Evolutionary conservation across 2,329 filamentous ascomycete species (phyloP), one percentile per base, ranked within the genome.

Genomic region (Colletotrichum falcatum): DNA sequence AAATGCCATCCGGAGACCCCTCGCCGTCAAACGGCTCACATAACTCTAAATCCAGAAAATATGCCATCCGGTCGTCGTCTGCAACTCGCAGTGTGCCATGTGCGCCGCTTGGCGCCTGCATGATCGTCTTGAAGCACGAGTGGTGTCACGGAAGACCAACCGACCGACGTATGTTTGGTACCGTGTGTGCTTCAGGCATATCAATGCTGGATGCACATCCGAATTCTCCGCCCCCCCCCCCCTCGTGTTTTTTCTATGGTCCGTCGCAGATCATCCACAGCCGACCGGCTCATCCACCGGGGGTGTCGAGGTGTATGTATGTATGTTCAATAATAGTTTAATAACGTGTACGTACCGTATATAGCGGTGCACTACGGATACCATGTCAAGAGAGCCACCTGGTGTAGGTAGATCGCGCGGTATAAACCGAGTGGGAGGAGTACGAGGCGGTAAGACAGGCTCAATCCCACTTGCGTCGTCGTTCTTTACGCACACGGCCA

Each of bases 71-170:
- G 23, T 44, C 53, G 53, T 68, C 48, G n/a, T 71, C 51, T 53
- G 68, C 65, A 71, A 71, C 68, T 54, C 23, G 12, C 39, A 30
- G 23, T 44, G 68, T 71, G 59, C 68, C 68, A 68, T 68, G 68
- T 71, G 59, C 65, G 42, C 39, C 59, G 37, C 72, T 73, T 73
- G 72, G 72, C 66, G 65, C 66, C 55, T 72, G 64, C 66, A 73
- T 62, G 66, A 73, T 68, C 61, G 64, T 61, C 65, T 54, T 73
- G 72, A 73, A 64, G 70, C 72, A 72, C 60, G 44, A 66, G 59
- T 42, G 70, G 63, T 69, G 72, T 73, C 66, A 72, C 72, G 70
- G 70, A 68, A 59, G 53, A 28, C 44, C 44, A 58, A 37, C 68
- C 68, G 68, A 56, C 68, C 59, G 68, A 68, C 60, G 59, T 63